Percentiles rank a stretch among this genome's conserved stretches.
Evolutionary conservation across 495 filamentous ascomycete species (phyloP).

Genomic region (Xylaria curta): DNA sequence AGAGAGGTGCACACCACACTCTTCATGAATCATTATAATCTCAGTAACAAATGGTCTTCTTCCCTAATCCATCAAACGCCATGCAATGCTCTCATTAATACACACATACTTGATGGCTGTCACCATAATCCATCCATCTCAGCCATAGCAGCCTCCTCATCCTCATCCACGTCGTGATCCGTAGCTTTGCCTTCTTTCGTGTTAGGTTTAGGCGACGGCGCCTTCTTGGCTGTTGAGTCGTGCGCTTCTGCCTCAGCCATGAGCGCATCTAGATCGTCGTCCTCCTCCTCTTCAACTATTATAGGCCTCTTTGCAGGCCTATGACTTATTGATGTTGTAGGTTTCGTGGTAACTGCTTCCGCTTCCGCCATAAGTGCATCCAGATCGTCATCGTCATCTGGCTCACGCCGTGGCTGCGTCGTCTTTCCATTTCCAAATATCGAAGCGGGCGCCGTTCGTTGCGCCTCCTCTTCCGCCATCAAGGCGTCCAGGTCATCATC

Average conservation of each 20-base stretch:
- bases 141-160: slow-evolving; percentile 73
- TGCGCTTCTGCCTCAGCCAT: slow-evolving; percentile 47
- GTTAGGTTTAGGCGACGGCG: neutral
- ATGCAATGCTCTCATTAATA: slow-evolving; percentile 18
- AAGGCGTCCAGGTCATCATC: slow-evolving; percentile 60
- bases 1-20: neutral
- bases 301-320: neutral
- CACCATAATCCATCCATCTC: slow-evolving; percentile 69
- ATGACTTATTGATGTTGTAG: slow-evolving; percentile 26
- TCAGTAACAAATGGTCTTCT: neutral
- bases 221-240: slow-evolving; percentile 11
- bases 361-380: slow-evolving; percentile 59
- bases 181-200: slow-evolving; percentile 26
- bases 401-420: slow-evolving; percentile 16
- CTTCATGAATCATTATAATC: neutral
- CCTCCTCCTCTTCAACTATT: slow-evolving; percentile 29
- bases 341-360: slow-evolving; percentile 23
- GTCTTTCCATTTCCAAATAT: slow-evolving; percentile 41
- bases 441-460: slow-evolving; percentile 34
- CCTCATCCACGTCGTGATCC: slow-evolving; percentile 47
- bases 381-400: slow-evolving; percentile 53
- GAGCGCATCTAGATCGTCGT: slow-evolving; percentile 56
- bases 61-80: slow-evolving; percentile 17
- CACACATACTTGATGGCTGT: slow-evolving; percentile 21
- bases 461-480: slow-evolving; percentile 54